Evolutionary conservation across 352 stramenopile genomes (phyloP).

Genomic region (Pythium catenulatum): DNA sequence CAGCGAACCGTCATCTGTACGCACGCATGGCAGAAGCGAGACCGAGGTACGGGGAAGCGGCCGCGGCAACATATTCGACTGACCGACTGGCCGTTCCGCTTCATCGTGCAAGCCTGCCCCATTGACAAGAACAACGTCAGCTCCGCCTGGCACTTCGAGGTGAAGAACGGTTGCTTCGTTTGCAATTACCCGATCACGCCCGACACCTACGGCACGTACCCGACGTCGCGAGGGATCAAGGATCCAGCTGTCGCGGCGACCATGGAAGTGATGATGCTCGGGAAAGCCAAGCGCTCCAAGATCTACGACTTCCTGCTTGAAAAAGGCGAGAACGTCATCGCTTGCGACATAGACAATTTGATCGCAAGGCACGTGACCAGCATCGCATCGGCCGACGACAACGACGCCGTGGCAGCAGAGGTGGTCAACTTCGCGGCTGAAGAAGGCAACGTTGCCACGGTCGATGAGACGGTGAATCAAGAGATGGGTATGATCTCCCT

Average conservation of each 20-base stretch:
- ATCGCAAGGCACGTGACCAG: neutral
- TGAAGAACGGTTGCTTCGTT: neutral
- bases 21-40: neutral
- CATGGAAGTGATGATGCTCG: too few relatives aligned
- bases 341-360: conserved; percentile 25
- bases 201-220: conserved; percentile 1
- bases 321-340: neutral
- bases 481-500: neutral
- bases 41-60: neutral
- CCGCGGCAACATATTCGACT: neutral
- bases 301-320: neutral
- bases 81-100: neutral
- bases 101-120: neutral
- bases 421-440: neutral
- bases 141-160: neutral
- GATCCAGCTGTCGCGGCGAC: neutral
- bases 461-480: neutral
- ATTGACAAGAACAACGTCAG: neutral
- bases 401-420: neutral
- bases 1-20: conserved; percentile 28
- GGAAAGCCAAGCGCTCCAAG: too few relatives aligned
- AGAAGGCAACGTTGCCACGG: neutral
- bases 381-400: neutral
- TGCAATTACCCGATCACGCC: neutral
- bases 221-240: neutral